Evolutionary conservation across 148 eudicot species (phyloP).

Genomic region (Selenicereus undatus): DNA sequence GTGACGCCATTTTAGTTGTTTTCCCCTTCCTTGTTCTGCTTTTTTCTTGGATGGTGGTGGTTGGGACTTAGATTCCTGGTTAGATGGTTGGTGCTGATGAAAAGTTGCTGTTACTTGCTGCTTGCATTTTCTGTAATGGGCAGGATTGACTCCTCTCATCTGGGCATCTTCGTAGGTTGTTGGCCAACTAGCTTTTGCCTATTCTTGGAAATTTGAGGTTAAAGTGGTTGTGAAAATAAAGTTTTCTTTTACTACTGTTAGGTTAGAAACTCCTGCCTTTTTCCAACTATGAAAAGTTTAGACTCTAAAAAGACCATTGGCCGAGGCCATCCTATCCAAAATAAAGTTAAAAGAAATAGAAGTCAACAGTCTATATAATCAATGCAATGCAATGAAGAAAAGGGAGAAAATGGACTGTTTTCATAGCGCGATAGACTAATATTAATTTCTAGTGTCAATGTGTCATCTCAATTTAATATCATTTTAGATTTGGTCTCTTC

Average conservation of each 20-base stretch:
- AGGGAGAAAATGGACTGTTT: too few species aligned
- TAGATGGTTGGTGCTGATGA: slow-evolving; percentile 3
- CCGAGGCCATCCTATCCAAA: too few species aligned
- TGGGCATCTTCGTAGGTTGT: slow-evolving; percentile 20
- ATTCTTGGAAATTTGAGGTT: not conserved
- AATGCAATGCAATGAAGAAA: too few species aligned
- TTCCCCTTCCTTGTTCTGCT: not conserved
- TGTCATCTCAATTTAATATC: too few species aligned
- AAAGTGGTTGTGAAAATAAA: not conserved
- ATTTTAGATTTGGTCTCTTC: not conserved
- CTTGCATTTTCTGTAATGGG: slow-evolving; percentile 12
- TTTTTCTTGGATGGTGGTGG: not conserved
- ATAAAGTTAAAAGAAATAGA: too few species aligned
- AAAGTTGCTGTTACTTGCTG: slow-evolving; percentile 26
- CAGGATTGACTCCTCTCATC: slow-evolving; percentile 10
- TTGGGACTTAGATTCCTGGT: not conserved
- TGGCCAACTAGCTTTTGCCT: slow-evolving; percentile 30
- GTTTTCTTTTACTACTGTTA: not conserved
- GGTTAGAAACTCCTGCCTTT: not conserved
- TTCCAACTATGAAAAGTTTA: too few species aligned
- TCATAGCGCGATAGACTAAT: too few species aligned
- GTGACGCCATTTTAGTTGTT: not conserved
- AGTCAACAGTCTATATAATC: too few species aligned
- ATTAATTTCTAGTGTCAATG: too few species aligned
- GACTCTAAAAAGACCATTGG: too few species aligned